Base-by-base conservation (phyloP, 441 rosid species). In the Jatropha podagrica region DNA sequence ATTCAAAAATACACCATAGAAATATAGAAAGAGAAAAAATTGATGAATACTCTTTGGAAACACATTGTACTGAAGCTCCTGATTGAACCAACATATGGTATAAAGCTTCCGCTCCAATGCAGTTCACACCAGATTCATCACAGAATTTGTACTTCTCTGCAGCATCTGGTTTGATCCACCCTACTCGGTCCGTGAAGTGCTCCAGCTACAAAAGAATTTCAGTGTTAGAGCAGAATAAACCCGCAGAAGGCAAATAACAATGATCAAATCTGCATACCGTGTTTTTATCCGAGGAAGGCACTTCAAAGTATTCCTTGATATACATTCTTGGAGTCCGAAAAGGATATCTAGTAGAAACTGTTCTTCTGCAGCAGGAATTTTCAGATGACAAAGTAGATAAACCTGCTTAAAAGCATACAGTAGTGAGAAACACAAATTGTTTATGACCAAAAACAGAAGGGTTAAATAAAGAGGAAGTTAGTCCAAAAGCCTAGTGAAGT, bases 221-320 rank as follows among this genome's bases (percentile, higher is more conserved):
- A 69, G 67, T 69, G 26, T 55, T 78, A 81, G 69, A 54, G 18
- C 72, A 52, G 68, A 67, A 73, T 20, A 42, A 72, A 59, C 41
- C 51, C 70, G 49, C 55, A 71, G 54, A 68, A 66, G 41, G 42
- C 41, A 76, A 80, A 64, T 7, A 61, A 58, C 69, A 48, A 41
- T 32, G 23, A 37, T 73, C 44, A 56, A 77, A 44, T 68, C 49
- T 74, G 61, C 80, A 54, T 86, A 95, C 99, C 93, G 11, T 78
- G 78, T 83, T 75, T 68, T 81, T 75, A 82, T 78, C 79, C 69
- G 79, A 74, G 23, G 86, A 88, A 85, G 86, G 94, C 82, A 76
- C 85, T 66, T 81, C 87, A 78, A 95, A 92, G 81, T 83, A 92
- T 74, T 93, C 97, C 80, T 88, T 91, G 65, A 93, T 72, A 59